Conservation (phyloP, 225 moss, liverwort and hornwort species). For the Sphagnum tenellum region DNA sequence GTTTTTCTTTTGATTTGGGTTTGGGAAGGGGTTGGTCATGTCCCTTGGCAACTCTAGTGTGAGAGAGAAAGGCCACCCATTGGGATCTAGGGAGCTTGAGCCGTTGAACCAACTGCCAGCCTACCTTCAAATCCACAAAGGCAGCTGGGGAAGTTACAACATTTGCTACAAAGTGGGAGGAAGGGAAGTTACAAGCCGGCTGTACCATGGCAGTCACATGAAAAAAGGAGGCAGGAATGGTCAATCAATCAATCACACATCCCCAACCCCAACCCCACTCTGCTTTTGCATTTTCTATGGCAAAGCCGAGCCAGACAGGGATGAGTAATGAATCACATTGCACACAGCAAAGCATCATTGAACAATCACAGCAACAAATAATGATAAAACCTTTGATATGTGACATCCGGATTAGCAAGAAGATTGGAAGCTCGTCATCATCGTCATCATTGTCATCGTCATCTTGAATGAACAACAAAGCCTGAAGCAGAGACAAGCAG, state of each 20-base stretch:
- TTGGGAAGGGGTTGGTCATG: no score
- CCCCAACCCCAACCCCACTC: no score
- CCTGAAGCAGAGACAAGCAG: no score
- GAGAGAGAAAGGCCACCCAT: slow-evolving; percentile 10
- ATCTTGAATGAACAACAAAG: no score
- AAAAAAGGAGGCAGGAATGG: slow-evolving; percentile 29
- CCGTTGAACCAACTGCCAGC: slow-evolving; percentile 57
- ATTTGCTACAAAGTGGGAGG: slow-evolving; percentile 21
- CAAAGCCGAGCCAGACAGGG: background rate
- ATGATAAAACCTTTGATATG: background rate
- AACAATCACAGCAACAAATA: background rate
- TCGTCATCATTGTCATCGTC: no score
- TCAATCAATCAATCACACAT: no score
- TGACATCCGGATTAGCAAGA: background rate
- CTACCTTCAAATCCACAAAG: background rate
- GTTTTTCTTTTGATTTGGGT: no score
- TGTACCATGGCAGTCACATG: slow-evolving; percentile 15
- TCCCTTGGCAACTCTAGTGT: no score
- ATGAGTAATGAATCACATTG: slow-evolving; percentile 1
- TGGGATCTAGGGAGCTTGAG: slow-evolving; percentile 53
- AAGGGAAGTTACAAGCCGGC: slow-evolving; percentile 12
- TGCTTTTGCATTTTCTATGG: no score
- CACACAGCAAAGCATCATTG: background rate
- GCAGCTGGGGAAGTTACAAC: slow-evolving; percentile 12
- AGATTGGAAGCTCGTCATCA: background rate